Evolutionary conservation across 495 filamentous ascomycete species (phyloP).

Genomic region (Penicillium lividum): DNA sequence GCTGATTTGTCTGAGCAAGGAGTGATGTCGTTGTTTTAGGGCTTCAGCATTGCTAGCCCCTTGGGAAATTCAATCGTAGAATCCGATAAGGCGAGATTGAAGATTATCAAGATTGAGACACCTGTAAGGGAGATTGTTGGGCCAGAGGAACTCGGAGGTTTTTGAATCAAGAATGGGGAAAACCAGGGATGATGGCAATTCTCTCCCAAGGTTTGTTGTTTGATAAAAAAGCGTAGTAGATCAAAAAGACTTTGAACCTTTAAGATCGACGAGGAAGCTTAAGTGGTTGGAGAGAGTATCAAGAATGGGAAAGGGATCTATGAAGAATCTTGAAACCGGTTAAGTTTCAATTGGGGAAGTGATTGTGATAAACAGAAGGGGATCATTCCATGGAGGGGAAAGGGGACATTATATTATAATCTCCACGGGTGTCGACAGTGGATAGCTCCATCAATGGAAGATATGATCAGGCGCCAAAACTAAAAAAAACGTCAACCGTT

Average conservation of each 20-base stretch:
- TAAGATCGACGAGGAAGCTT: constrained; percentile 1
- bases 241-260: background rate
- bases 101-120: constrained; percentile 28
- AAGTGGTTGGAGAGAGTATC: constrained; percentile 4
- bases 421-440: constrained; percentile 35
- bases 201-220: background rate
- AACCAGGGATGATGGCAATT: background rate
- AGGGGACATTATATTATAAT: constrained; percentile 34
- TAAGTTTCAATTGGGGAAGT: constrained; percentile 2
- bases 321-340: constrained; percentile 23
- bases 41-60: constrained; percentile 37
- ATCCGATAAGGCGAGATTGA: constrained; percentile 25
- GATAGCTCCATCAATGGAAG: constrained; percentile 38
- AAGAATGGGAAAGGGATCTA: constrained; percentile 33
- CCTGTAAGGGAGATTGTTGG: constrained; percentile 26
- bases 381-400: constrained; percentile 33
- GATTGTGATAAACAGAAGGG: constrained; percentile 22
- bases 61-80: constrained; percentile 23
- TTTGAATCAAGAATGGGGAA: background rate
- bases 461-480: constrained; percentile 46
- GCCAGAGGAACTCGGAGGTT: constrained; percentile 1
- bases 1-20: constrained; percentile 21
- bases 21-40: constrained; percentile 27
- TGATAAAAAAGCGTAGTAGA: background rate
- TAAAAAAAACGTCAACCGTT: constrained; percentile 40